Evolutionary conservation across 2,329 filamentous ascomycete genomes (phyloP), one percentile per base, ranked within the genome.

Genomic region (Aspergillus sp.): DNA sequence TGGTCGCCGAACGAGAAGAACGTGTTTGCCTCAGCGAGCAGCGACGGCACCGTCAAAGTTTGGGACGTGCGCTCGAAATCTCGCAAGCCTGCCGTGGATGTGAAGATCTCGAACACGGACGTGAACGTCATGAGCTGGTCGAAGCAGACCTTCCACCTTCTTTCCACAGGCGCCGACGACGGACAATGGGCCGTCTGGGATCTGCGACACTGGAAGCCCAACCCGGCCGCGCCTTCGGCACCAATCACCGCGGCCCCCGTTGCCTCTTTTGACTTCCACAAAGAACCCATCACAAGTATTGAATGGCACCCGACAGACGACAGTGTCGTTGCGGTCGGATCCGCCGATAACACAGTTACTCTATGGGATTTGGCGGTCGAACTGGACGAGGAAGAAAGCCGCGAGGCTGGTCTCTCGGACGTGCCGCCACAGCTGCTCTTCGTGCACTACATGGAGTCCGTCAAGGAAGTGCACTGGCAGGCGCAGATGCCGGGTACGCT

Each of bases 81-180:
- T 67, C 89, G 91, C 66, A 91, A 90, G 74, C 88, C 93, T n/a
- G 93, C 93, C 49, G 86, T 99, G 63, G 92, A 90, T 59, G 90
- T 98, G 61, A 87, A 92, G 74, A 89, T 95, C 67, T 95, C 91
- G 74, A 83, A 87, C 59, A 88, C 89, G 54, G 95, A 99, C 73
- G 92, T 98, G 73, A 99, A 99, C 75, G 95, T 99, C 64, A 90
- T 98, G 80, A 95, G 91, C 63, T 99, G 95, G 95, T 97, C 93
- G 43, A 87, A 86, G 49, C 89, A 93, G 78, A 97, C 93, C 0
- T 87, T 89, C 23, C 93, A 98, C 77, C 86, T 99, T 41, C 87
- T 99, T 41, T 94, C 94, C 1, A 93, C 93, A 0, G 95, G 95
- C 49, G 93, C 91, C 65, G 95, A 99, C 73, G 92, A 97, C 74